Conservation (phyloP, 495 filamentous ascomycete genomes). For the Talaromyces proteolyticus region DNA sequence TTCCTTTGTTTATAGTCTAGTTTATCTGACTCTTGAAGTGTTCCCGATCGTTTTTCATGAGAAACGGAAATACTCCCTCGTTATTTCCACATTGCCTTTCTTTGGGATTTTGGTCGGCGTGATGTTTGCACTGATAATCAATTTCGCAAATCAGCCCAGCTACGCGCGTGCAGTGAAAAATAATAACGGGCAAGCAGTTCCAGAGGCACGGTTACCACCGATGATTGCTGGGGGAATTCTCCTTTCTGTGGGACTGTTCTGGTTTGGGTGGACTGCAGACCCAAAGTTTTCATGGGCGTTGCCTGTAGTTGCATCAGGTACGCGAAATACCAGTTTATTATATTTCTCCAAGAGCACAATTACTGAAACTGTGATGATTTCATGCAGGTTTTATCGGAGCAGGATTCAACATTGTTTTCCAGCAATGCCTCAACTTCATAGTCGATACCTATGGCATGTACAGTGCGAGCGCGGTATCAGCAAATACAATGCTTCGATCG, state of each 20-base stretch:
- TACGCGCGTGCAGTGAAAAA: slow-evolving; percentile 9
- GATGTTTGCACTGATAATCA: slow-evolving; percentile 1
- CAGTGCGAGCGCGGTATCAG: slow-evolving; percentile 19
- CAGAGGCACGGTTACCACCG: slow-evolving; percentile 30
- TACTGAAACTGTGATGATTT: not conserved
- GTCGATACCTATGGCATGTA: slow-evolving; percentile 18
- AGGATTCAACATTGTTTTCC: slow-evolving; percentile 17
- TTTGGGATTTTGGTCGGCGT: slow-evolving; percentile 9
- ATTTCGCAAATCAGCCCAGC: slow-evolving; percentile 3
- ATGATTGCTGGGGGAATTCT: slow-evolving; percentile 48
- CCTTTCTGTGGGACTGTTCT: slow-evolving; percentile 40
- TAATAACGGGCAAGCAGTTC: slow-evolving; percentile 17
- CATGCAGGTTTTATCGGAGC: slow-evolving; percentile 13
- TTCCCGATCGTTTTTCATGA: slow-evolving; percentile 11
- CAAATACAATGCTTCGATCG: slow-evolving; percentile 19
- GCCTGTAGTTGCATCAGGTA: slow-evolving; percentile 1
- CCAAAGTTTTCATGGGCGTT: slow-evolving; percentile 18
- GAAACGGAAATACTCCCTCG: slow-evolving; percentile 9
- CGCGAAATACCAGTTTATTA: too few relatives aligned
- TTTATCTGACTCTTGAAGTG: slow-evolving; percentile 10
- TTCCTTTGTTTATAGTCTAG: slow-evolving; percentile 11
- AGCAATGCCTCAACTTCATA: slow-evolving; percentile 19
- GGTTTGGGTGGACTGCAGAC: slow-evolving; percentile 36
- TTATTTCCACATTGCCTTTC: slow-evolving; percentile 11
- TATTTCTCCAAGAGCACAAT: not conserved